These are phyloP conservation scores for Cronartium quercuum DNA, from an alignment of 1,284 basidiomycete species.

Conservation along the genomic window DNA sequence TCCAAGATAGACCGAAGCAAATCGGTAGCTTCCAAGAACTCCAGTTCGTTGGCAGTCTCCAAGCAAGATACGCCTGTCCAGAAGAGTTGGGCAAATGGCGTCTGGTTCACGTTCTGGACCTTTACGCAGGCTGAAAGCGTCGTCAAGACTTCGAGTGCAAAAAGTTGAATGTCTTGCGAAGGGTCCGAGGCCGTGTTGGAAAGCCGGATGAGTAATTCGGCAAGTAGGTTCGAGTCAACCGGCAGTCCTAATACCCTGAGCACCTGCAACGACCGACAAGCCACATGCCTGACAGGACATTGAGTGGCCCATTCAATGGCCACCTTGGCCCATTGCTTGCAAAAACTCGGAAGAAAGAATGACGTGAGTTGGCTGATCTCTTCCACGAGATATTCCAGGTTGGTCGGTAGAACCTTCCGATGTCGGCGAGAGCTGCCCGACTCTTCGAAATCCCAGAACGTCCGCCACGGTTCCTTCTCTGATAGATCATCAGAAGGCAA, in stretches of 20 bases:
- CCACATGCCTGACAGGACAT: constrained; percentile 36
- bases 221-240: constrained; percentile 12
- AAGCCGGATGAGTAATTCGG: constrained; percentile 26
- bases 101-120: constrained; percentile 7
- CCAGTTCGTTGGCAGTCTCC: constrained; percentile 31
- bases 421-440: constrained; percentile 19
- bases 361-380: constrained; percentile 17
- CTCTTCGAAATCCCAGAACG: constrained; percentile 38
- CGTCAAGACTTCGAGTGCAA: constrained; percentile 36
- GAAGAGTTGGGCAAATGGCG: constrained; percentile 27
- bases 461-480: constrained; percentile 20
- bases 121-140: constrained; percentile 26
- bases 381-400: constrained; percentile 27
- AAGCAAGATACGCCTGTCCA: constrained; percentile 33
- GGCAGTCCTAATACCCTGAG: constrained; percentile 25
- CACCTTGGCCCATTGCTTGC: constrained; percentile 30
- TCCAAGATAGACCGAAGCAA: constrained; percentile 17
- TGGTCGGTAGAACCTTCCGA: constrained; percentile 28
- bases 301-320: constrained; percentile 38
- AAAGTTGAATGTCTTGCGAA: constrained; percentile 31
- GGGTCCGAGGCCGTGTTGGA: constrained; percentile 35
- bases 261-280: constrained; percentile 35
- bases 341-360: constrained; percentile 16
- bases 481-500: not conserved
- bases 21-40: constrained; percentile 33